Evolutionary conservation across 2,329 filamentous ascomycete genomes (phyloP).

Genomic region (Claviceps spartinae): DNA sequence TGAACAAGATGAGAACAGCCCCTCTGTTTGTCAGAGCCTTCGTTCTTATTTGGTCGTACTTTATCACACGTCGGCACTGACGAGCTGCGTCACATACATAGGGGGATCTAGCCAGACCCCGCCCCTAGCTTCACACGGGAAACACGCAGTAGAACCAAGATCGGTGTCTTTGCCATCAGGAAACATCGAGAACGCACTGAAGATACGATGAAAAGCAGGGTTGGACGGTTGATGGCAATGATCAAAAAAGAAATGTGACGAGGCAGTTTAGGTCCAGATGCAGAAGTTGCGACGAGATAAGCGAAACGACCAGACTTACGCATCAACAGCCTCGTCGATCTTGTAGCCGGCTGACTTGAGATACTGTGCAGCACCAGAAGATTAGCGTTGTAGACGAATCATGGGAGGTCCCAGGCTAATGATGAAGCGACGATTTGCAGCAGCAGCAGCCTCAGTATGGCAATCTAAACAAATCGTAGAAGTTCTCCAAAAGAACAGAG

Average conservation of each 20-base stretch:
- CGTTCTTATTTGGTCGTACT: conserved; percentile 26
- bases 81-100: conserved; percentile 16
- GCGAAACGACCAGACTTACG: conserved; percentile 31
- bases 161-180: not conserved
- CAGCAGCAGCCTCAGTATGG: not conserved
- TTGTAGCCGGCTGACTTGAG: conserved; percentile 35
- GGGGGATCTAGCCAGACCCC: conserved; percentile 16
- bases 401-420: not conserved
- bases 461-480: not conserved
- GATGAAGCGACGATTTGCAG: not conserved
- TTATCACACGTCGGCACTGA: conserved; percentile 15
- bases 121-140: conserved; percentile 6
- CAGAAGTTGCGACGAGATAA: not conserved
- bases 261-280: not conserved
- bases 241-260: not conserved
- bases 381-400: conserved; percentile 11
- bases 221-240: not conserved
- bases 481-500: not conserved
- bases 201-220: not conserved
- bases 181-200: not conserved
- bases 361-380: conserved; percentile 21
- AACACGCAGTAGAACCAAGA: not conserved
- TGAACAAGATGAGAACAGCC: not conserved
- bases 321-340: conserved; percentile 40
- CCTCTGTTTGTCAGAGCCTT: conserved; percentile 15